These are phyloP conservation scores for Gomphus sp. DNA, from an alignment of 1,284 basidiomycete species.

Conservation along the genomic window DNA sequence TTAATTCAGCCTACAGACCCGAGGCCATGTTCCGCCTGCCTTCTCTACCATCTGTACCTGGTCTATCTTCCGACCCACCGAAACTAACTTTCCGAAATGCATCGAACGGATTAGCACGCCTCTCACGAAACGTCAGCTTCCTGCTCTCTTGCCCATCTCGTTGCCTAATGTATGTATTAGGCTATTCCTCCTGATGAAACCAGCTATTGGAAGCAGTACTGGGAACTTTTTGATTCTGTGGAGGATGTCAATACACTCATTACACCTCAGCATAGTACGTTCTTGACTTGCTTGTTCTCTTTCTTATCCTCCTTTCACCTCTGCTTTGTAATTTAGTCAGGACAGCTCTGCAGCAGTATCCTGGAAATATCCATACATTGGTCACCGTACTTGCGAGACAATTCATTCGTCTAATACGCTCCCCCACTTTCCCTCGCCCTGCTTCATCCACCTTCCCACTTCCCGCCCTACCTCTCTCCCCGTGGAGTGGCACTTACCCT, in stretches of 20 bases:
- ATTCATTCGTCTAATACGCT: conserved; percentile 6
- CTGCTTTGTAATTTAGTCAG: background rate
- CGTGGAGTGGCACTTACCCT: background rate
- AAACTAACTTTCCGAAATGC: conserved; percentile 7
- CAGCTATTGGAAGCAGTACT: conserved; percentile 10
- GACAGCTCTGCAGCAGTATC: conserved; percentile 1
- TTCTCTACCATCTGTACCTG: conserved; percentile 8
- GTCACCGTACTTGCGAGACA: conserved; percentile 5
- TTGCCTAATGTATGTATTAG: background rate
- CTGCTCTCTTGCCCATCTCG: background rate
- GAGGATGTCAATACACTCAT: conserved; percentile 11
- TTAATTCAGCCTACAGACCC: background rate
- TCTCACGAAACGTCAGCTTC: conserved; percentile 2
- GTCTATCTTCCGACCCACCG: conserved; percentile 7
- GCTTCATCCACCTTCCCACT: background rate
- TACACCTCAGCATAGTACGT: conserved; percentile 10
- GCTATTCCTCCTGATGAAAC: conserved; percentile 1
- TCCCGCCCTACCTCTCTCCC: background rate
- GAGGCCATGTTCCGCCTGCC: conserved; percentile 3
- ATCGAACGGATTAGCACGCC: conserved; percentile 5
- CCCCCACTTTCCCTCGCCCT: conserved; percentile 8
- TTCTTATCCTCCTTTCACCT: background rate
- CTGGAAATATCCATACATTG: conserved; percentile 2
- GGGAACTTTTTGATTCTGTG: conserved; percentile 9
- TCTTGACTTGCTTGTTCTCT: background rate